These are phyloP conservation scores for Mariannaea sp. DNA, from an alignment of 2,329 filamentous ascomycete genomes.

Conservation along the genomic window DNA sequence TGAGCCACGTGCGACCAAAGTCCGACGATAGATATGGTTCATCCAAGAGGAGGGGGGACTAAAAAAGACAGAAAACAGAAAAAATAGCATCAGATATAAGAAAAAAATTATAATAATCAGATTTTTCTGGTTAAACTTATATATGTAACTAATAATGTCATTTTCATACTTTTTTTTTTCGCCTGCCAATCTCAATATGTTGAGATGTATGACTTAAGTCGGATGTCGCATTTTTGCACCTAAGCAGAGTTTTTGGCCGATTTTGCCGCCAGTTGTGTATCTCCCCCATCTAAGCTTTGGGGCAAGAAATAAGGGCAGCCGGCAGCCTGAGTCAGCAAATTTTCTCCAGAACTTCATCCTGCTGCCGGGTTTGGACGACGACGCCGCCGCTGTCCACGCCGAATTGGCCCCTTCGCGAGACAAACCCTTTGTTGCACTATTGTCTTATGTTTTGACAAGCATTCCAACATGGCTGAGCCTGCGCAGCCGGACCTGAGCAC, in stretches of 20 bases:
- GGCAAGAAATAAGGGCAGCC: slow-evolving; percentile 49
- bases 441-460: slow-evolving; percentile 37
- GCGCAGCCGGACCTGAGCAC: slow-evolving; percentile 44
- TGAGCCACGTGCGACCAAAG: slow-evolving; percentile 12
- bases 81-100: neutral
- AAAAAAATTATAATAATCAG: too few relatives aligned
- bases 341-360: slow-evolving; percentile 46
- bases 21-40: slow-evolving; percentile 6
- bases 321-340: slow-evolving; percentile 48
- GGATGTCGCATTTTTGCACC: slow-evolving; percentile 10
- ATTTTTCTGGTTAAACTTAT: too few relatives aligned
- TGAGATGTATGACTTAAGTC: too few relatives aligned
- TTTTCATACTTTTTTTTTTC: too few relatives aligned
- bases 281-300: slow-evolving; percentile 43
- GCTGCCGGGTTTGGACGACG: slow-evolving; percentile 32
- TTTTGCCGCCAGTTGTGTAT: slow-evolving; percentile 46
- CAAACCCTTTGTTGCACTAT: slow-evolving; percentile 27
- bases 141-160: too few relatives aligned
- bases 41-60: neutral
- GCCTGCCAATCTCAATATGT: too few relatives aligned
- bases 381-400: slow-evolving; percentile 24
- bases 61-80: slow-evolving; percentile 1
- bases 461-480: slow-evolving; percentile 49
- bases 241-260: slow-evolving; percentile 28
- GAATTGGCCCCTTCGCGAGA: slow-evolving; percentile 27